Conservation (phyloP, 495 filamentous ascomycete species). For the Penicillium soppii region DNA sequence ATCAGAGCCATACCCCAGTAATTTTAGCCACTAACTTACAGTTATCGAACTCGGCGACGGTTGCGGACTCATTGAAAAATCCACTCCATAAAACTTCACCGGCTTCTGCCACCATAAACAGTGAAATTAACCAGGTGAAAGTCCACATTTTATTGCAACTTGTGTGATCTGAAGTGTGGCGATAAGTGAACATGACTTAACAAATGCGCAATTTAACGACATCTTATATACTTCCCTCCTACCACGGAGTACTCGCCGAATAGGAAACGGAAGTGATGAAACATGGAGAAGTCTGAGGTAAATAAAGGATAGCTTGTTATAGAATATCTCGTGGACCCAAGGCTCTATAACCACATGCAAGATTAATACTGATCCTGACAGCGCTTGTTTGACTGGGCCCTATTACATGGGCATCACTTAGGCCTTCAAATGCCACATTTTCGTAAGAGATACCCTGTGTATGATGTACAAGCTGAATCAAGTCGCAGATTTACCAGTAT, state of each 20-base stretch:
- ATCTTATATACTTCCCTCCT: not conserved
- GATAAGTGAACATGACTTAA: too few relatives aligned
- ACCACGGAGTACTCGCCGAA: not conserved
- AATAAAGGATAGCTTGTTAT: not conserved
- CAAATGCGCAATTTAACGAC: not conserved
- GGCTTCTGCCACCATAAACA: constrained; percentile 17
- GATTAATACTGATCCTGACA: too few relatives aligned
- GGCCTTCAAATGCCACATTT: too few relatives aligned
- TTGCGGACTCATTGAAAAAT: constrained; percentile 22
- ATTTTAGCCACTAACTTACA: not conserved
- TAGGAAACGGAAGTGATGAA: constrained; percentile 2
- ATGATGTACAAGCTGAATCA: too few relatives aligned
- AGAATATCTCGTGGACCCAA: too few relatives aligned
- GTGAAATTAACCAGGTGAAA: constrained; percentile 10
- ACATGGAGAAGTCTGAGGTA: not conserved
- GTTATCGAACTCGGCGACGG: constrained; percentile 16
- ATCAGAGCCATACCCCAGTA: not conserved
- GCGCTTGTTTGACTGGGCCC: too few relatives aligned
- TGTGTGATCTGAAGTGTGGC: too few relatives aligned
- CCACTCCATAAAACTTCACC: constrained; percentile 30
- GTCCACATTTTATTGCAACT: constrained; percentile 16
- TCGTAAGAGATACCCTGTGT: too few relatives aligned
- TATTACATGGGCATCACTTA: too few relatives aligned
- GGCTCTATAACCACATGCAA: too few relatives aligned
- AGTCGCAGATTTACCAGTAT: too few relatives aligned